Conservation (phyloP, 768 basidiomycete genomes). For the Kwoniella dendrophila region DNA sequence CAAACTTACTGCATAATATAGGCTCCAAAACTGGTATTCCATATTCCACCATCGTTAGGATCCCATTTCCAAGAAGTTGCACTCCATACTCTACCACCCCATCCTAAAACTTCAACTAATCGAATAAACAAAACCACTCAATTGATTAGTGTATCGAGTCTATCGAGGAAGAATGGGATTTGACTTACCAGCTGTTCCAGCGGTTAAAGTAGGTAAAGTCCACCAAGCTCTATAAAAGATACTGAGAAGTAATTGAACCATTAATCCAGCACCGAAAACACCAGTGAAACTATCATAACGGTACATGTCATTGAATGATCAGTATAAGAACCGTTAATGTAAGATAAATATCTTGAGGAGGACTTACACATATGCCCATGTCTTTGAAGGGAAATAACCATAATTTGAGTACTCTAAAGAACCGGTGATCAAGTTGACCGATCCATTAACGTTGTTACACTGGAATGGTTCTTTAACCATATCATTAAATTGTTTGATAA, state of each 20-base stretch:
- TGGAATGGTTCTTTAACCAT: conserved; percentile 1
- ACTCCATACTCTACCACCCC: conserved; percentile 31
- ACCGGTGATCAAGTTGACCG: conserved; percentile 24
- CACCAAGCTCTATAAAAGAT: conserved; percentile 25
- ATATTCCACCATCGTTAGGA: conserved; percentile 29
- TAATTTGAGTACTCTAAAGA: conserved; percentile 27
- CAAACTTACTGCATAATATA: conserved; percentile 60
- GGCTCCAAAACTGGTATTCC: conserved; percentile 35
- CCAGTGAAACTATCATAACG: conserved; percentile 21
- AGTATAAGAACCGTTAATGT: not conserved
- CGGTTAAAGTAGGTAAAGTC: conserved; percentile 29
- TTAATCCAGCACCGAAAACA: conserved; percentile 18
- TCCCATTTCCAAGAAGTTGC: conserved; percentile 17
- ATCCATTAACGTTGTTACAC: conserved; percentile 32
- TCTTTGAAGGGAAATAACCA: conserved; percentile 25
- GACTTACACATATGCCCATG: conserved; percentile 29
- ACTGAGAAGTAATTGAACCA: conserved; percentile 23
- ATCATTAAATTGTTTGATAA: not conserved
- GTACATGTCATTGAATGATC: not conserved
- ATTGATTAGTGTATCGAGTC: conserved; percentile 10
- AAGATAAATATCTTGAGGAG: not conserved
- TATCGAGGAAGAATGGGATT: not conserved
- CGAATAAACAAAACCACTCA: not conserved
- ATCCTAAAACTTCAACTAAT: conserved; percentile 31
- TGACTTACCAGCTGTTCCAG: conserved; percentile 22